Percentiles rank a stretch among this genome's conserved stretches.
phyloP scores from a whole-genome alignment of 2,329 filamentous ascomycete genomes.

The Ophiocordyceps camponoti-rufipedis region DNA sequence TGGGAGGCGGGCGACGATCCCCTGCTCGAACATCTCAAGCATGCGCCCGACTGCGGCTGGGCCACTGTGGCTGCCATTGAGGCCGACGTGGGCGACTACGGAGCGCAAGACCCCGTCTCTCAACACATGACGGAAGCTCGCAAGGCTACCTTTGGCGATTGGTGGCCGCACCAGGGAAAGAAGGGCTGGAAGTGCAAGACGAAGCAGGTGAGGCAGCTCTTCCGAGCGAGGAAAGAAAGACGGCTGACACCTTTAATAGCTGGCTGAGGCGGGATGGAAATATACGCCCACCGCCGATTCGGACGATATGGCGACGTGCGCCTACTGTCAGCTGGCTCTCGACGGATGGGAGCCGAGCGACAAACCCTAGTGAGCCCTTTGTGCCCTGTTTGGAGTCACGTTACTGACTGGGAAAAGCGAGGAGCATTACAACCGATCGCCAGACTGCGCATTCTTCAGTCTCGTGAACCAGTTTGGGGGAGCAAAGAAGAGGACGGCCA shows the following conservation, averaged over 20 bases:
- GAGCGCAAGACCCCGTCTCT: slow-evolving; percentile 55
- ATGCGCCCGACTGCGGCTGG: slow-evolving; percentile 73
- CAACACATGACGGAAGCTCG: slow-evolving; percentile 58
- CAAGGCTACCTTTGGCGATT: slow-evolving; percentile 61
- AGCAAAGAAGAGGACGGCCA: slow-evolving; percentile 34
- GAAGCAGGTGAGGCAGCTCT: slow-evolving; percentile 46
- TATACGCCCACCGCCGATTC: slow-evolving; percentile 72
- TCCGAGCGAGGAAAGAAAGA: background rate
- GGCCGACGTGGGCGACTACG: slow-evolving; percentile 41
- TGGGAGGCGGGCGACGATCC: slow-evolving; percentile 84
- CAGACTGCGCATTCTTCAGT: slow-evolving; percentile 67
- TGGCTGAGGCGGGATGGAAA: slow-evolving; percentile 86
- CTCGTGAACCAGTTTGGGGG: slow-evolving; percentile 39
- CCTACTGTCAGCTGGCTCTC: slow-evolving; percentile 75
- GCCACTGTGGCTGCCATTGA: slow-evolving; percentile 53
- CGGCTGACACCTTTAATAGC: slow-evolving; percentile 24
- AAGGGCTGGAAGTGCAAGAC: slow-evolving; percentile 79
- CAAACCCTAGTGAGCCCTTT: slow-evolving; percentile 55
- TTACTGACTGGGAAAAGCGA: slow-evolving; percentile 33
- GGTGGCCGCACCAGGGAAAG: slow-evolving; percentile 82
- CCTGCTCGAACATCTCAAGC: slow-evolving; percentile 66
- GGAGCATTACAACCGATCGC: slow-evolving; percentile 66
- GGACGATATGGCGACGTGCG: slow-evolving; percentile 78
- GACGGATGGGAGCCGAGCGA: slow-evolving; percentile 93
- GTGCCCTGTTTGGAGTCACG: background rate